Conservation (phyloP, 1,284 basidiomycete genomes). For the Boletus calvinii region DNA sequence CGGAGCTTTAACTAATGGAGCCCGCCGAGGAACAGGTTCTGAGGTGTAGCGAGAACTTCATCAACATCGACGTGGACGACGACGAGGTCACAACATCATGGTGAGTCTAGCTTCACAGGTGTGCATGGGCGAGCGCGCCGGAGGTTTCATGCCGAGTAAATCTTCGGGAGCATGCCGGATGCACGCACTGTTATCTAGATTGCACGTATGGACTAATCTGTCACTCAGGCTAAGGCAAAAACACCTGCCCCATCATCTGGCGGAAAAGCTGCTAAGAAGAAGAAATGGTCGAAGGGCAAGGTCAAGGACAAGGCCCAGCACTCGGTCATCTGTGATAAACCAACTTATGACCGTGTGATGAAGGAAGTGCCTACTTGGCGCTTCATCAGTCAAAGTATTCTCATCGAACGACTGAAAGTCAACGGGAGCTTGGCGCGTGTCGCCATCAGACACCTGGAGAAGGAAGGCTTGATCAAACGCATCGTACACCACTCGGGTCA, state of each 20-base stretch:
- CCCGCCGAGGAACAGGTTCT: constrained; percentile 14
- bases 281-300: constrained; percentile 99
- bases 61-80: constrained; percentile 29
- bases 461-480: constrained; percentile 94
- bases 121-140: background rate
- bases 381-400: constrained; percentile 96
- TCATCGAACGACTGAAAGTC: constrained; percentile 97
- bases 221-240: constrained; percentile 65
- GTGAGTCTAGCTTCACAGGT: constrained; percentile 25
- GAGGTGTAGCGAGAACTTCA: background rate
- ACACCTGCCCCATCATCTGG: constrained; percentile 64
- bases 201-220: constrained; percentile 13
- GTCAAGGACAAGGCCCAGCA: constrained; percentile 99
- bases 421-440: constrained; percentile 94
- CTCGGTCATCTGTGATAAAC: constrained; percentile 91
- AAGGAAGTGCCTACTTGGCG: constrained; percentile 99
- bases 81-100: constrained; percentile 30
- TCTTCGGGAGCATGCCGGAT: constrained; percentile 21
- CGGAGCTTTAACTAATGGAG: constrained; percentile 27
- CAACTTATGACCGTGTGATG: constrained; percentile 91
- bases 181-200: constrained; percentile 19
- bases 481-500: constrained; percentile 96
- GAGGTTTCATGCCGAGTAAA: background rate
- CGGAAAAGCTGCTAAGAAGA: constrained; percentile 92
- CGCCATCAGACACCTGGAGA: constrained; percentile 93